Evolutionary conservation across 768 basidiomycete species (phyloP).

Genomic region (Tulasnella sp.): DNA sequence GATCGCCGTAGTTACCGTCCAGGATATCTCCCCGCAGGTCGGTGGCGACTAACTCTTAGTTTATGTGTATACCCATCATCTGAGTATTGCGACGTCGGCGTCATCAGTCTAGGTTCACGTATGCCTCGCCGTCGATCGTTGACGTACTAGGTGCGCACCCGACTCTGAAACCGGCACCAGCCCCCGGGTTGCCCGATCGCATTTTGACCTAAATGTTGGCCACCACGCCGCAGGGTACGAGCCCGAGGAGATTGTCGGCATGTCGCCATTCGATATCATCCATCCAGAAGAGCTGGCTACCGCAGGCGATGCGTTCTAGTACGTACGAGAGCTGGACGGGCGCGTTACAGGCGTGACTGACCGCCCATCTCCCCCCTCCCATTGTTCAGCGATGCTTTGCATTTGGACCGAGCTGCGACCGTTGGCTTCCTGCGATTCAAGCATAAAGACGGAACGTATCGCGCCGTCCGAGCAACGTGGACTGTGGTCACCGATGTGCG

Average conservation of each 20-base stretch:
- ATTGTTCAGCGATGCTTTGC: constrained; percentile 7
- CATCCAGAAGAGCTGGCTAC: constrained; percentile 8
- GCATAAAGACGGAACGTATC: constrained; percentile 12
- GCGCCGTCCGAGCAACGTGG: constrained; percentile 3
- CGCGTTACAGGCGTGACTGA: not conserved
- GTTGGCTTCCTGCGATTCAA: constrained; percentile 19
- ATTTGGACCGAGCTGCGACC: constrained; percentile 13
- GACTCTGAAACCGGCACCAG: not conserved
- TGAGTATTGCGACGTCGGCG: not conserved
- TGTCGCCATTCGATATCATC: constrained; percentile 19
- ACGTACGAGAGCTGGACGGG: not conserved
- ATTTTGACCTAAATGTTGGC: not conserved
- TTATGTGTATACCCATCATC: not conserved
- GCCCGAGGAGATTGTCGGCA: constrained; percentile 20
- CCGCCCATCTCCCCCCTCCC: not conserved
- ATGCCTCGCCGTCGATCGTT: constrained; percentile 13
- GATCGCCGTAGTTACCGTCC: constrained; percentile 10
- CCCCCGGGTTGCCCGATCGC: not conserved
- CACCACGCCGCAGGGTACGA: constrained; percentile 9
- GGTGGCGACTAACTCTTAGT: not conserved
- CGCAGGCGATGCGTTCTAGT: constrained; percentile 14
- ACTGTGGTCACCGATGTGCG: constrained; percentile 18
- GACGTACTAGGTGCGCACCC: constrained; percentile 15
- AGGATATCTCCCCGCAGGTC: constrained; percentile 17
- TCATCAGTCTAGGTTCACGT: constrained; percentile 15